Percentiles rank a stretch among this genome's conserved stretches.
phyloP scores from a whole-genome alignment of 371 early-diverging fungal species.

The Rhizopus stolonifer region DNA sequence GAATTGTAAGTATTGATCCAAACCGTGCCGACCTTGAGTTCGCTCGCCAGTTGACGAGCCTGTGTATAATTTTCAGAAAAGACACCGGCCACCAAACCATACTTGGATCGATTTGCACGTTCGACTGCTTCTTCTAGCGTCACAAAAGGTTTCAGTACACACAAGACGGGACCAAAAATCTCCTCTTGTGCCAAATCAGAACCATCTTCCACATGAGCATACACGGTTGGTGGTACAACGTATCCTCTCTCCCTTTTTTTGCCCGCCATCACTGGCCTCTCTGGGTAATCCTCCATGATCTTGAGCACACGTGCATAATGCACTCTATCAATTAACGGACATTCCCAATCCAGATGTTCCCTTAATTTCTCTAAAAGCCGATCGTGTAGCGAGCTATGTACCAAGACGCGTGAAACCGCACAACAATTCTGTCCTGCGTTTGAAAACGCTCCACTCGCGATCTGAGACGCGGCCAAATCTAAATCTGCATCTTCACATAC shows the following conservation, averaged over 20 bases:
- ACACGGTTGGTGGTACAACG: constrained; percentile 71
- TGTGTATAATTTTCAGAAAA: constrained; percentile 70
- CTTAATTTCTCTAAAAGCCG: constrained; percentile 60
- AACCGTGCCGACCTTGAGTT: constrained; percentile 34
- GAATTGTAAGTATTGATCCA: constrained; percentile 61
- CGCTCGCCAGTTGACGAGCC: constrained; percentile 60
- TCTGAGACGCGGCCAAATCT: constrained; percentile 61
- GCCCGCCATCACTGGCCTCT: constrained; percentile 7
- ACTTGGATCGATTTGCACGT: constrained; percentile 69
- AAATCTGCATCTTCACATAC: constrained; percentile 80
- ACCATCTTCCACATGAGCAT: constrained; percentile 51
- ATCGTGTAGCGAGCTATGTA: constrained; percentile 70
- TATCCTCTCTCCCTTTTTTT: constrained; percentile 46
- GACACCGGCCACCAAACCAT: constrained; percentile 79
- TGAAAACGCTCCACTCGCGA: constrained; percentile 68
- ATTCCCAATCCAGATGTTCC: constrained; percentile 35
- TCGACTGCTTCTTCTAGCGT: constrained; percentile 67
- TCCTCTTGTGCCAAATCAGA: constrained; percentile 75
- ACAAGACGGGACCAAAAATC: constrained; percentile 85
- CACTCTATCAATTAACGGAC: constrained; percentile 71
- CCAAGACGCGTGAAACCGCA: constrained; percentile 77
- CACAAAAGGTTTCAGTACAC: constrained; percentile 67
- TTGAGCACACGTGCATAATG: constrained; percentile 69
- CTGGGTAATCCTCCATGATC: background rate
- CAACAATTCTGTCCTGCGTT: constrained; percentile 90